A percentile compares a stretch with the other conserved stretches of the same genome.
These are phyloP conservation scores for Apiotrichum sp. DNA, from an alignment of 1,284 basidiomycete species.

Conservation along the genomic window DNA sequence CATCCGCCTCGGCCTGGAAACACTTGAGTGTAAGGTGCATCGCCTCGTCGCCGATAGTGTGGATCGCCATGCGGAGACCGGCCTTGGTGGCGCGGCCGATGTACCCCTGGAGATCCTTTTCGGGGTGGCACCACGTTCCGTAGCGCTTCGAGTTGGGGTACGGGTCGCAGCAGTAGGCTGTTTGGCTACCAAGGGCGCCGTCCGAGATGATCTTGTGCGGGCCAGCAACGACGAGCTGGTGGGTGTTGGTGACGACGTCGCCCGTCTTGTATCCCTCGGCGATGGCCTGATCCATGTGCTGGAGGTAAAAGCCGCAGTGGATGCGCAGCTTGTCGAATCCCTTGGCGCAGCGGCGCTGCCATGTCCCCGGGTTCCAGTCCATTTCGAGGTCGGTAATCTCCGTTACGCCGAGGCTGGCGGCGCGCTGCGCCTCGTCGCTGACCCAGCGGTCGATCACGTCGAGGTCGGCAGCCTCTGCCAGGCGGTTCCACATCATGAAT, in stretches of 20 bases:
- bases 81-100: constrained; percentile 14
- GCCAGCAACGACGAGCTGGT: constrained; percentile 28
- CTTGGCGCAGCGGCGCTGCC: constrained; percentile 22
- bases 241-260: constrained; percentile 25
- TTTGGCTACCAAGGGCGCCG: constrained; percentile 21
- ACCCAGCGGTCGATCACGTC: constrained; percentile 25
- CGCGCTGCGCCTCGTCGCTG: constrained; percentile 19
- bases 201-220: constrained; percentile 36
- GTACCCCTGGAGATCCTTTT: constrained; percentile 21
- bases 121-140: constrained; percentile 20
- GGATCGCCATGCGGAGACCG: constrained; percentile 29
- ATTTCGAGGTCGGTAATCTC: constrained; percentile 39
- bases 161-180: constrained; percentile 35
- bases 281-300: constrained; percentile 31
- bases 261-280: constrained; percentile 23
- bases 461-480: constrained; percentile 19
- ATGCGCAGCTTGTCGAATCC: constrained; percentile 31
- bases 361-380: constrained; percentile 26
- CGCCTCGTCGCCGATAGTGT: constrained; percentile 38
- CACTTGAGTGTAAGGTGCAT: constrained; percentile 26
- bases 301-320: constrained; percentile 31
- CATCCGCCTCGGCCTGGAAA: constrained; percentile 11
- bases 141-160: constrained; percentile 29
- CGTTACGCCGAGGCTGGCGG: constrained; percentile 36
- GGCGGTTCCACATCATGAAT: constrained; percentile 20